These are phyloP conservation scores for Malus hybrid DNA, from an alignment of 331 rosid species.

Conservation along the genomic window DNA sequence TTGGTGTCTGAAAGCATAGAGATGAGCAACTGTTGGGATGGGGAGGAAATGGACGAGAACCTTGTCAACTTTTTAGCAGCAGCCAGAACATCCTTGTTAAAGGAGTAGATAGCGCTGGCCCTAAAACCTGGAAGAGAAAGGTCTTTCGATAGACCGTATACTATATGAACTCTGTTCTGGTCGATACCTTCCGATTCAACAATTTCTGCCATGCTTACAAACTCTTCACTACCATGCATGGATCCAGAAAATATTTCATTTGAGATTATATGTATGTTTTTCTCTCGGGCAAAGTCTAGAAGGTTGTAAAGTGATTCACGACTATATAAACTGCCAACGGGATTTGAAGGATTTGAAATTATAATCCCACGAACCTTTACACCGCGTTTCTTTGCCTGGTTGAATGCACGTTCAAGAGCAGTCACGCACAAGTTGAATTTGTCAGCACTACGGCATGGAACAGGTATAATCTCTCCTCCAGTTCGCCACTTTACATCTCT, in stretches of 20 bases:
- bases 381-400: constrained; percentile 85
- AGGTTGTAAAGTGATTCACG: constrained; percentile 55
- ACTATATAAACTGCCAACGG: constrained; percentile 55
- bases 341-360: constrained; percentile 73
- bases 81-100: constrained; percentile 55
- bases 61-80: constrained; percentile 67
- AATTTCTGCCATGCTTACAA: constrained; percentile 86
- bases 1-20: constrained; percentile 72
- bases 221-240: constrained; percentile 40
- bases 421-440: constrained; percentile 49
- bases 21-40: constrained; percentile 62
- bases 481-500: constrained; percentile 70
- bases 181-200: constrained; percentile 53
- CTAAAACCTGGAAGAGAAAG: constrained; percentile 72
- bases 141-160: constrained; percentile 65
- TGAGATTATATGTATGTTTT: constrained; percentile 81
- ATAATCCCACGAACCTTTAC: constrained; percentile 75
- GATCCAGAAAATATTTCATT: constrained; percentile 67
- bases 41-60: constrained; percentile 63
- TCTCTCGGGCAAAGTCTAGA: constrained; percentile 86
- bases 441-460: constrained; percentile 76
- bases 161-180: constrained; percentile 73
- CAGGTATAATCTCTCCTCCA: constrained; percentile 70
- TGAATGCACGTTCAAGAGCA: constrained; percentile 68
- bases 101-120: constrained; percentile 67